Evolutionary conservation across 140 eudicot genomes (phyloP), one percentile per base, ranked within the genome.

Genomic region (Ambrosia hybrid): DNA sequence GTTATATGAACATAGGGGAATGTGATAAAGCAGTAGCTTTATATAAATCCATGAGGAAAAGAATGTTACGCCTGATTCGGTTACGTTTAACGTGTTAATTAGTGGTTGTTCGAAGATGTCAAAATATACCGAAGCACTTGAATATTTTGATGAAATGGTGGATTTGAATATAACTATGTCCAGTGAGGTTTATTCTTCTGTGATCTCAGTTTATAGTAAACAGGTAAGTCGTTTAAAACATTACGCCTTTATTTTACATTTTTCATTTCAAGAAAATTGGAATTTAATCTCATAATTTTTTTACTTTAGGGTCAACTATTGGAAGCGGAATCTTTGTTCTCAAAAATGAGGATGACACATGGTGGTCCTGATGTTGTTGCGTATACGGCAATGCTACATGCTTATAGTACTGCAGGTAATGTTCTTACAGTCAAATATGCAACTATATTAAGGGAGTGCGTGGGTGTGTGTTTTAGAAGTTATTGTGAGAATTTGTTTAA

Each of bases 61-160:
- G 81, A 90, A 80, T 58, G 87, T 90, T 69, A 83, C 77, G 74
- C 91, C 92, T 67, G 99, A 94, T 83, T 78, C 97, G 14, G 86
- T 90, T 80, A 94, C 99, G 0, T 94, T 61, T 75, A 94, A 73
- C 70, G 75, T 94, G 67, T 73, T 94, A 65, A 88, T 94, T 52
- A 94, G 88, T 70, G 95, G 99, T 9, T 90, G 95, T 84, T 88
- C 87, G 78, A 90, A 83, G 85, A 83, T 94, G 96, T 90, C 95
- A 12, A 94, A 85, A 79, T 88, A 81, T 70, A 57, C 65, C 21
- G 91, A 90, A 64, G 99, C 99, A 59, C 82, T 90, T 61, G 91
- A 80, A 9, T 88, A 84, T 84, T 84, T 90, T 51, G 78, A 57
- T 68, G 96, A 94, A 74, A 88, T 90, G 96, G 65, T 75, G 80